Evolutionary conservation across 495 filamentous ascomycete species (phyloP), one percentile per base, ranked within the genome.

Genomic region (Elaphomyces granulatus): DNA sequence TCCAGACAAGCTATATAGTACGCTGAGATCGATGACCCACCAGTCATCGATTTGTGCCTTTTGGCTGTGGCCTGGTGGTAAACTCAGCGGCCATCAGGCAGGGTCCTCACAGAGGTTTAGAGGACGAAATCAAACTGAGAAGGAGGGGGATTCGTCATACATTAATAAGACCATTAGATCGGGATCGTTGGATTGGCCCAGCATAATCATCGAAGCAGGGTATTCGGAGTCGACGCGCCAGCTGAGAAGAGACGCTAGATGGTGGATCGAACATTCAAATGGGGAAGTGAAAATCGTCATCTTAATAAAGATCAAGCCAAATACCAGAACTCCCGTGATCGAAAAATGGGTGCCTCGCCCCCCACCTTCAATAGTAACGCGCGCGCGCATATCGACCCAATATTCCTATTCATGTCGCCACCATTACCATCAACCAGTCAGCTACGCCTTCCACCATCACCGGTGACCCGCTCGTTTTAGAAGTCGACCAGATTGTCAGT

Each of bases 251-350:
- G 41, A 43, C 20, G 34, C 32, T 37, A 15, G 33, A 8, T 43
- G 33, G 32, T 43, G 41, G 41, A 20, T 43, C 2, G 2, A 33
- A 18, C 18, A 15, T 16, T 23, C 32, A 15, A 35, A 43, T 16
- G 34, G 41, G 14, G 34, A 43, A 18, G 16, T 19, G 19, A 37
- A 21, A 20, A 43, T 18, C 17, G 18, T 36, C 2, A 10, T 43
- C 14, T 37, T 34, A 2, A 17, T 43, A 15, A 72, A 74, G 50
- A 78, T 88, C 64, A 76, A 80, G 66, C 83, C 83, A 62, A 82
- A 80, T 59, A 87, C 83, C 68, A 80, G 82, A 56, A 79, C 76
- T 46, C 64, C 66, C 35, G 78, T 83, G 43, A 77, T 90, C 39
- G 80, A 86, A 45, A 66, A 70, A 21, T 92, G 78, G 83, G 19